phyloP scores from a whole-genome alignment of 805 yeast genomes.

The Yamadazyma nakazawae region DNA sequence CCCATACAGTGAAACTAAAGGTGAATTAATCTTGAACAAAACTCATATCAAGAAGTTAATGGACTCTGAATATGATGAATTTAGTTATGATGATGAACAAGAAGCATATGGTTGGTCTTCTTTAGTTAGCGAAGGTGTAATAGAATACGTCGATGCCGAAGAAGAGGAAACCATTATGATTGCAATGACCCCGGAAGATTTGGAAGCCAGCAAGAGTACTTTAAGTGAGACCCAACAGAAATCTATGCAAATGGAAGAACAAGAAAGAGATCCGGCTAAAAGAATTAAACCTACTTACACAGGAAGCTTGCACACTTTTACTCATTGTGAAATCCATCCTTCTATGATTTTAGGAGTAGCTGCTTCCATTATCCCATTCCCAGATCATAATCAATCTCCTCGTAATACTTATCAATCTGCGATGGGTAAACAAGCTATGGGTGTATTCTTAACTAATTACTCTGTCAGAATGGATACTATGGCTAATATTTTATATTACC shows the following conservation, averaged over 20 bases:
- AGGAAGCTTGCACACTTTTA: constrained; percentile 69
- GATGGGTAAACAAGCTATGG: constrained; percentile 99
- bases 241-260: constrained; percentile 41
- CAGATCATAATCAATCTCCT: constrained; percentile 99
- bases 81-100: constrained; percentile 49
- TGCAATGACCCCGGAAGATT: constrained; percentile 98
- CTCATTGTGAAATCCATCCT: constrained; percentile 99
- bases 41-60: constrained; percentile 75
- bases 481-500: constrained; percentile 97
- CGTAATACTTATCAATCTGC: constrained; percentile 99
- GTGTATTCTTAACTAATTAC: constrained; percentile 93
- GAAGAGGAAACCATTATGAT: constrained; percentile 98
- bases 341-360: constrained; percentile 98
- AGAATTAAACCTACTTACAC: constrained; percentile 71
- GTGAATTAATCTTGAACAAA: constrained; percentile 80
- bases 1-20: constrained; percentile 60
- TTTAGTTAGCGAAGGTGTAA: constrained; percentile 78
- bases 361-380: constrained; percentile 98
- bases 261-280: constrained; percentile 68
- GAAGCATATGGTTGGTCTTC: constrained; percentile 75
- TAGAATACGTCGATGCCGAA: constrained; percentile 97
- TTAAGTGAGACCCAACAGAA: constrained; percentile 41
- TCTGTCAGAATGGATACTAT: constrained; percentile 98
- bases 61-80: constrained; percentile 55
- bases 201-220: constrained; percentile 57